Base-by-base conservation (phyloP, 2,329 filamentous ascomycete species). In the Venturiaceae sp. region DNA sequence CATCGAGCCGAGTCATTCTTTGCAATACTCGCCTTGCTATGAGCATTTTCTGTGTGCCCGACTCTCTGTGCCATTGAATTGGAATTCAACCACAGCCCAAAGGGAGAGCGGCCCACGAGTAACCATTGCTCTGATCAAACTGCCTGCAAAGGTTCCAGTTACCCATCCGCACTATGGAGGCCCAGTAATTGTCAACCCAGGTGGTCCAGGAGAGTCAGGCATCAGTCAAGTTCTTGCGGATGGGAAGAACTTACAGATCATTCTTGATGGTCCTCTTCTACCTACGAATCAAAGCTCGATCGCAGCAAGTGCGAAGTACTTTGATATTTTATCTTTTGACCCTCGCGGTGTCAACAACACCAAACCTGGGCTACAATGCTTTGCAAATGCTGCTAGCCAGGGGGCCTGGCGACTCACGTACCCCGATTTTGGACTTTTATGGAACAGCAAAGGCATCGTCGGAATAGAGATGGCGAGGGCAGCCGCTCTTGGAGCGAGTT, bases 31-130 rank as follows among this genome's bases (percentile, higher is more conserved):
- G 5, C 59, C 62, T 9, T 80, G 78, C 65, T 78, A 74, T 58
- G 69, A 70, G 59, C 71, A 68, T 4, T 75, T 76, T 57, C 69
- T 77, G 62, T 81, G 79, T 61, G 75, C 78, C 14, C 70, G 74
- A 5, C 66, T 81, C 2, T 67, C 74, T 46, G 70, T 80, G 0
- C 79, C 78, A 0, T 72, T 80, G 65, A 75, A 72, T 57, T 78
- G 74, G 66, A 71, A 75, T 30, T 66, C 67, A 3, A 64, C 66
- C 0, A n/a, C n/a, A n/a, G n/a, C n/a, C n/a, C n/a, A n/a, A n/a
- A n/a, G n/a, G n/a, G 69, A 74, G 37, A 64, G 67, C 30, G 37
- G 69, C 46, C 60, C 67, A 66, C 68, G 44, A 64, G 65, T 66
- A 62, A 19, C 69, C 77, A 21, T 81, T 28, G 77, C 77, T 3